Percentiles rank a stretch among this genome's conserved stretches.
Conservation (phyloP, 2,329 filamentous ascomycete species). For the Trichoderma semiorbis region DNA sequence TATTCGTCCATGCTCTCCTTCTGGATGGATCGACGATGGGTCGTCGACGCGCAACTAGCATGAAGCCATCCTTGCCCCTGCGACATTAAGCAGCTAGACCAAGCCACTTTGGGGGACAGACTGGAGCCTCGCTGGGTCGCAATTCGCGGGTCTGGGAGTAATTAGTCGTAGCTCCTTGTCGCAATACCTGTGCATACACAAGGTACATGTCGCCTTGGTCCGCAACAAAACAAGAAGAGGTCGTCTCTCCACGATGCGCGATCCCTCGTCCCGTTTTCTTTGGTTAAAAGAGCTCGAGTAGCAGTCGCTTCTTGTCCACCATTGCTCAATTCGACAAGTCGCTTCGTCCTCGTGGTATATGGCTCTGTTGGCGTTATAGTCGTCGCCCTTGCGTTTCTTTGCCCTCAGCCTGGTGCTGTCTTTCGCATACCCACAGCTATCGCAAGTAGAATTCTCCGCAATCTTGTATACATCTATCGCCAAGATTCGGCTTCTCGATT, state of each 20-base stretch:
- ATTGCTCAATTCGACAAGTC: not conserved
- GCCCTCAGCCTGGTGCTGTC: conserved; percentile 14
- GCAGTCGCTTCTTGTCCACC: conserved; percentile 1
- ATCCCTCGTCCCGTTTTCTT: conserved; percentile 3
- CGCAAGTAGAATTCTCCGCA: conserved; percentile 4
- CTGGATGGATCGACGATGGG: conserved; percentile 14
- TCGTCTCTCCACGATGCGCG: conserved; percentile 13
- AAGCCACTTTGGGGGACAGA: conserved; percentile 10
- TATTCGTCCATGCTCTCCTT: conserved; percentile 6
- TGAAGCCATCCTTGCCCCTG: conserved; percentile 13
- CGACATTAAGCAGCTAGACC: conserved; percentile 15
- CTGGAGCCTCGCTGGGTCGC: conserved; percentile 16
- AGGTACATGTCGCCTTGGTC: conserved; percentile 11
- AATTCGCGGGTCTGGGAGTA: conserved; percentile 16
- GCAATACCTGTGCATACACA: conserved; percentile 7
- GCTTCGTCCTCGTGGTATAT: conserved; percentile 2
- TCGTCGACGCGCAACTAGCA: conserved; percentile 14
- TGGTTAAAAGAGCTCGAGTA: conserved; percentile 5
- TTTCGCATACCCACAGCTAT: not conserved
- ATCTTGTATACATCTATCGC: not conserved
- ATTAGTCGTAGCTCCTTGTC: conserved; percentile 18
- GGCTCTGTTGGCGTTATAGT: conserved; percentile 12
- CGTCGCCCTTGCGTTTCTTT: not conserved
- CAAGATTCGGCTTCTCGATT: not conserved
- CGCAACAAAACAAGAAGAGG: conserved; percentile 4